Evolutionary conservation across 108 stramenopile species (phyloP).

Genomic region (Cyclotella baltica): DNA sequence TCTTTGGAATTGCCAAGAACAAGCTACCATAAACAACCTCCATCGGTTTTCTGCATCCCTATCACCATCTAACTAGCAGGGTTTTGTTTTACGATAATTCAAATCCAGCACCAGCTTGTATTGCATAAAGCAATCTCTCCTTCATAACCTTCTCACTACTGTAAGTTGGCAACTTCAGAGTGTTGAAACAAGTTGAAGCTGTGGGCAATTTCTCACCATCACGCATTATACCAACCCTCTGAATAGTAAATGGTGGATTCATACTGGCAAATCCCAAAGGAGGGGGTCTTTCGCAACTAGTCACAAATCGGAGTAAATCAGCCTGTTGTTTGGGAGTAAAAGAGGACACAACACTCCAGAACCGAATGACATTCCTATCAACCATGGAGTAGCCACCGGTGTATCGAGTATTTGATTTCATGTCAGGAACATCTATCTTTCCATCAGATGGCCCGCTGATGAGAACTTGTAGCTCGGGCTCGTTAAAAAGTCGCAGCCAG

Average conservation of each 20-base stretch:
- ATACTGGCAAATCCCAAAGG: slow-evolving; percentile 95
- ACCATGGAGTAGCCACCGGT: slow-evolving; percentile 89
- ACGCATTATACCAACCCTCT: slow-evolving; percentile 85
- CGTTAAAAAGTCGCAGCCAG: slow-evolving; percentile 94
- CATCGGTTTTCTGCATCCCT: too few relatives aligned
- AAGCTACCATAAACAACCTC: too few relatives aligned
- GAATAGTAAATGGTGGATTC: slow-evolving; percentile 97
- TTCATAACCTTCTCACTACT: slow-evolving; percentile 91
- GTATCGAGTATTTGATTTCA: slow-evolving; percentile 89
- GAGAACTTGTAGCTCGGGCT: slow-evolving; percentile 95
- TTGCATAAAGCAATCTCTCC: slow-evolving; percentile 83
- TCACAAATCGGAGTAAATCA: slow-evolving; percentile 94
- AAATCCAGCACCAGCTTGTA: slow-evolving; percentile 92
- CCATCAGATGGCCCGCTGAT: slow-evolving; percentile 90
- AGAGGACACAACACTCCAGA: slow-evolving; percentile 90
- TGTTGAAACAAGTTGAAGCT: slow-evolving; percentile 98
- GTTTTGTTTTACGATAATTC: slow-evolving; percentile 73
- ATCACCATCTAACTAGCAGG: background rate
- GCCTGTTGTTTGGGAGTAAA: slow-evolving; percentile 86
- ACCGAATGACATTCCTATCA: slow-evolving; percentile 84
- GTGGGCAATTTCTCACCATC: slow-evolving; percentile 93
- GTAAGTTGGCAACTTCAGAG: slow-evolving; percentile 98
- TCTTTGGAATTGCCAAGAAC: too few relatives aligned
- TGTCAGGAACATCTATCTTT: slow-evolving; percentile 91
- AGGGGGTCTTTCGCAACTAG: slow-evolving; percentile 96